Evolutionary conservation across 306 rosid species (phyloP).

Genomic region (Psophocarpus tetragonolobus): DNA sequence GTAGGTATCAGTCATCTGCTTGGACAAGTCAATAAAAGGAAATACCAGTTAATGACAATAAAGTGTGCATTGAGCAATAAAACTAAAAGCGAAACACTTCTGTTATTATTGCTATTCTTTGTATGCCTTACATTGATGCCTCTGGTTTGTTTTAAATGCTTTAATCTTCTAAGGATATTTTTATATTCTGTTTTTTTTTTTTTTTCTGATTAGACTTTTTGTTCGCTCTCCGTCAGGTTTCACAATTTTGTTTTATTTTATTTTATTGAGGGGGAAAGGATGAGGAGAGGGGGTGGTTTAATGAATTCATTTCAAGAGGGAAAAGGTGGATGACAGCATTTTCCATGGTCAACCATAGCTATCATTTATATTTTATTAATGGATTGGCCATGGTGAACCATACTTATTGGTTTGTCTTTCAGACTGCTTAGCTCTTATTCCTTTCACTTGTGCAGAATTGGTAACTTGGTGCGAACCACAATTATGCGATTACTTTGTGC

Average conservation of each 20-base stretch:
- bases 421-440: constrained; percentile 2
- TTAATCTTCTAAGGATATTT: neutral
- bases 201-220: neutral
- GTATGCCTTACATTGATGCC: neutral
- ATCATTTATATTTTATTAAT: constrained; percentile 10
- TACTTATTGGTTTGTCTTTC: constrained; percentile 16
- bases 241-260: neutral
- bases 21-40: neutral
- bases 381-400: constrained; percentile 2
- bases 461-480: constrained; percentile 72
- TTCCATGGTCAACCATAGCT: constrained; percentile 7
- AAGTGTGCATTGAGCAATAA: neutral
- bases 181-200: neutral
- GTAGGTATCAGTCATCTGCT: neutral
- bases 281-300: neutral
- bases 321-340: constrained; percentile 1
- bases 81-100: neutral
- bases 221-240: neutral
- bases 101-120: neutral
- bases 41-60: neutral
- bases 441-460: constrained; percentile 60
- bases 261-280: neutral
- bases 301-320: neutral
- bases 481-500: constrained; percentile 88
- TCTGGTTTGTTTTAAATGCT: neutral